phyloP scores from a whole-genome alignment of 2,329 filamentous ascomycete genomes.

The Fusarium continuum region DNA sequence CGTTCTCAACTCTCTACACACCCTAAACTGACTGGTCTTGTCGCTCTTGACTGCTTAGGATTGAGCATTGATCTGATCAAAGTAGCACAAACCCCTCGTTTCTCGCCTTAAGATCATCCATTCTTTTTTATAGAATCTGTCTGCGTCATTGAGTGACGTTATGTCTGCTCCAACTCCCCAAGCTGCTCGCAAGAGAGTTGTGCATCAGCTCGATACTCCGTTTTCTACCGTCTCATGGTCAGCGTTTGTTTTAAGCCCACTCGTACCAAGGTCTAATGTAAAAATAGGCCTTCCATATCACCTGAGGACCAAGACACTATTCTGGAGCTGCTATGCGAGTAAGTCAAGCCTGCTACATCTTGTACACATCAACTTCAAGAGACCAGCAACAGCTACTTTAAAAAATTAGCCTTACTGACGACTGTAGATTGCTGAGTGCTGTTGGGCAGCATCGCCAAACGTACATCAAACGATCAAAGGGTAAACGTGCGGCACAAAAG shows the following conservation, averaged over 20 bases:
- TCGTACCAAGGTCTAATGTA: not conserved
- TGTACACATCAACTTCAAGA: not conserved
- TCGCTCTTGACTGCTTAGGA: not conserved
- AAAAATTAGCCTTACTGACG: conserved; percentile 11
- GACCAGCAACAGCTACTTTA: not conserved
- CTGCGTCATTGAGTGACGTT: not conserved
- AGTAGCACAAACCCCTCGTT: not conserved
- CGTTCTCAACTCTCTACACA: not conserved
- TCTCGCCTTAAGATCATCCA: too few relatives aligned
- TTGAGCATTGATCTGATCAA: not conserved
- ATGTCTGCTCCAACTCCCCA: conserved; percentile 43
- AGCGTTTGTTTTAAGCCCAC: not conserved
- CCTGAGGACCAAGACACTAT: conserved; percentile 69
- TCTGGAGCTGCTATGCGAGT: conserved; percentile 74
- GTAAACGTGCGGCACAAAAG: conserved; percentile 64
- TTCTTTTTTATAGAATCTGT: not conserved
- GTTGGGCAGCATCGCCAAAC: conserved; percentile 68
- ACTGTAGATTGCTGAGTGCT: conserved; percentile 66
- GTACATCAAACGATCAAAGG: conserved; percentile 66
- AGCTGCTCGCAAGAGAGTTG: conserved; percentile 60
- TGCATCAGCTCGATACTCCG: conserved; percentile 73
- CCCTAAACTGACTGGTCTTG: not conserved
- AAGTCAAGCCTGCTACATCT: conserved; percentile 48
- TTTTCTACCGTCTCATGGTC: conserved; percentile 71
- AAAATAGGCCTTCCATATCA: conserved; percentile 67